phyloP scores from a whole-genome alignment of 371 early-diverging fungal genomes.

The Apophysomyces trapeziformis region DNA sequence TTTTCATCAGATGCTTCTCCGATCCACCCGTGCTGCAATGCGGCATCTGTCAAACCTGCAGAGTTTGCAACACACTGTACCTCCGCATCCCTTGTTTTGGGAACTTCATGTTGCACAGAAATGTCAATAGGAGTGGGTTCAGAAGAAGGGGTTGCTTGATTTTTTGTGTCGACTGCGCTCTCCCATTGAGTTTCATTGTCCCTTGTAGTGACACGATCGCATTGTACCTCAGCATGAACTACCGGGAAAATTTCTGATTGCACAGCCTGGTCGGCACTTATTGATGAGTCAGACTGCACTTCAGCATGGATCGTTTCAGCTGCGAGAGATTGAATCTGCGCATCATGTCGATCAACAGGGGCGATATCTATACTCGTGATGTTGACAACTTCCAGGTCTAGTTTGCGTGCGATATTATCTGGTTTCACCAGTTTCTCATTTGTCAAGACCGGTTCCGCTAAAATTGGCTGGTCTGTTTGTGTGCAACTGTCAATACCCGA shows the following conservation, averaged over 20 bases:
- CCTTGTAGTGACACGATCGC: neutral
- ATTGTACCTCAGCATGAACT: conserved; percentile 4
- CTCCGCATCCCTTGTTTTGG: conserved; percentile 11
- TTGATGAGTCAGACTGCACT: neutral
- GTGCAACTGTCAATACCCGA: neutral
- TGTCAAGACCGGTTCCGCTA: neutral
- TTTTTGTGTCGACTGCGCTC: neutral
- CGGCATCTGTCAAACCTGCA: conserved; percentile 11
- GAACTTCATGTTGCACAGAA: conserved; percentile 8
- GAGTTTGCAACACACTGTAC: conserved; percentile 8
- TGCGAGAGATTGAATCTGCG: conserved; percentile 10
- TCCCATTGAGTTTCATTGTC: conserved; percentile 11
- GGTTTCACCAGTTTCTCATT: neutral
- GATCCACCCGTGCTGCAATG: conserved; percentile 11
- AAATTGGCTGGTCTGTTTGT: conserved; percentile 1
- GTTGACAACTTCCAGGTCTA: neutral
- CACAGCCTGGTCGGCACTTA: neutral
- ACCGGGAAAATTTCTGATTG: neutral
- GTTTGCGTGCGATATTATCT: neutral
- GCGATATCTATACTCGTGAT: conserved; percentile 6
- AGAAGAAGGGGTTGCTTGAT: neutral
- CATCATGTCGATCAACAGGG: conserved; percentile 10
- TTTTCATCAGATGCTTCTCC: neutral
- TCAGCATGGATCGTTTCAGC: conserved; percentile 17
- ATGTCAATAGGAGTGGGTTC: conserved; percentile 2